Evolutionary conservation across 768 basidiomycete genomes (phyloP).

Genomic region (Lactarius sanguifluus): DNA sequence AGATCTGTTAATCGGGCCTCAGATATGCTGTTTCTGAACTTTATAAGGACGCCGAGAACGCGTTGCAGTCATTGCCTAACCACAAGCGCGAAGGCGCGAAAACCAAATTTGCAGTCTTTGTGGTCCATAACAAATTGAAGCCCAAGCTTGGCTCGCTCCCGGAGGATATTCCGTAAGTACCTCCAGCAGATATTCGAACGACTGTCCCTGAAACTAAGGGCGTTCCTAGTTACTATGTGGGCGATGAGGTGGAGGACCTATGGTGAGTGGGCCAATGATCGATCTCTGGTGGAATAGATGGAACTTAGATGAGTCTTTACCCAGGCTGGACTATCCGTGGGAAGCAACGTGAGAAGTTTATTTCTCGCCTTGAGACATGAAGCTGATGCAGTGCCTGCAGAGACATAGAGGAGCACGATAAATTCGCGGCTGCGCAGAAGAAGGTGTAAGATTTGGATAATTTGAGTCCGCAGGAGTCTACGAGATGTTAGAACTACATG

Average conservation of each 20-base stretch:
- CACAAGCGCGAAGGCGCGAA: conserved; percentile 63
- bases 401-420: conserved; percentile 76
- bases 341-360: conserved; percentile 59
- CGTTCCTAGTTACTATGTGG: conserved; percentile 65
- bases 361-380: conserved; percentile 20
- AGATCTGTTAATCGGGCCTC: conserved; percentile 15
- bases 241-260: conserved; percentile 68
- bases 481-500: not conserved
- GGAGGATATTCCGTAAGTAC: conserved; percentile 56
- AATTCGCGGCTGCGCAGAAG: conserved; percentile 44
- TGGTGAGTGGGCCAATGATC: conserved; percentile 52
- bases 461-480: not conserved
- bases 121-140: conserved; percentile 94
- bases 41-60: conserved; percentile 80
- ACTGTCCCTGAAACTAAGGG: conserved; percentile 31
- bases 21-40: conserved; percentile 93
- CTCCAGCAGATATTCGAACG: conserved; percentile 8
- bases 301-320: conserved; percentile 16
- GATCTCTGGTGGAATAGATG: conserved; percentile 6
- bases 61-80: conserved; percentile 63
- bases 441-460: not conserved
- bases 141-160: conserved; percentile 78
- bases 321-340: conserved; percentile 85
- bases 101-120: conserved; percentile 89
- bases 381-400: conserved; percentile 38